phyloP scores from a whole-genome alignment of 1,284 basidiomycete species.

The Puccinia novopanici region DNA sequence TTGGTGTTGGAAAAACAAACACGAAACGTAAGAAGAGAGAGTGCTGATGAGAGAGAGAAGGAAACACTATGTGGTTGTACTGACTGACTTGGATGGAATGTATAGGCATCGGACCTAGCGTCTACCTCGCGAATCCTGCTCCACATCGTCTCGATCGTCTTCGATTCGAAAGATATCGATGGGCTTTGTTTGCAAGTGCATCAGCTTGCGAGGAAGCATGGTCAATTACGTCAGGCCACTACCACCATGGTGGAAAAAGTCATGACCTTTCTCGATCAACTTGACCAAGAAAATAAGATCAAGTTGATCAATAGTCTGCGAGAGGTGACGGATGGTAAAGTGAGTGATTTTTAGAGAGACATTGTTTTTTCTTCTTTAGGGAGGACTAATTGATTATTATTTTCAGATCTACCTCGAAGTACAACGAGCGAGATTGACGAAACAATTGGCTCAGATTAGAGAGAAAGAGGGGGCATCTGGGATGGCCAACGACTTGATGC shows the following conservation, averaged over 20 bases:
- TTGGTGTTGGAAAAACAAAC: constrained; percentile 90
- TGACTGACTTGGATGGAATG: neutral
- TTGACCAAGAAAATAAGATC: constrained; percentile 67
- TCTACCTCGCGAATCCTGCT: constrained; percentile 86
- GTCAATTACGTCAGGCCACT: constrained; percentile 87
- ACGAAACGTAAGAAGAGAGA: constrained; percentile 83
- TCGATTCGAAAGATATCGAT: constrained; percentile 70
- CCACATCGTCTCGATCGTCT: constrained; percentile 71
- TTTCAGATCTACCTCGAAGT: constrained; percentile 92
- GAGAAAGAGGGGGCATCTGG: constrained; percentile 72
- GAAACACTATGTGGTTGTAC: no score
- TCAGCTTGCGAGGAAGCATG: constrained; percentile 89
- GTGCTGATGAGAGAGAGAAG: no score
- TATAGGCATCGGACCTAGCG: constrained; percentile 82
- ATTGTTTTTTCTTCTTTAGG: neutral
- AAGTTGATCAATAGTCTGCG: constrained; percentile 85
- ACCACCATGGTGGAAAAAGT: constrained; percentile 85
- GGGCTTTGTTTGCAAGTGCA: constrained; percentile 74
- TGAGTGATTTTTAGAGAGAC: constrained; percentile 55
- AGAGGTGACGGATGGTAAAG: constrained; percentile 94
- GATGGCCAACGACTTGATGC: constrained; percentile 79
- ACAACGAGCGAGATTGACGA: constrained; percentile 88
- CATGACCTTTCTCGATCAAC: constrained; percentile 75
- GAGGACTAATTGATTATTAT: no score
- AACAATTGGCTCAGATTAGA: constrained; percentile 77